A percentile compares a stretch with the other conserved stretches of the same genome.
Evolutionary conservation across 345 rosid species (phyloP).

Genomic region (Syzygium aromaticum): DNA sequence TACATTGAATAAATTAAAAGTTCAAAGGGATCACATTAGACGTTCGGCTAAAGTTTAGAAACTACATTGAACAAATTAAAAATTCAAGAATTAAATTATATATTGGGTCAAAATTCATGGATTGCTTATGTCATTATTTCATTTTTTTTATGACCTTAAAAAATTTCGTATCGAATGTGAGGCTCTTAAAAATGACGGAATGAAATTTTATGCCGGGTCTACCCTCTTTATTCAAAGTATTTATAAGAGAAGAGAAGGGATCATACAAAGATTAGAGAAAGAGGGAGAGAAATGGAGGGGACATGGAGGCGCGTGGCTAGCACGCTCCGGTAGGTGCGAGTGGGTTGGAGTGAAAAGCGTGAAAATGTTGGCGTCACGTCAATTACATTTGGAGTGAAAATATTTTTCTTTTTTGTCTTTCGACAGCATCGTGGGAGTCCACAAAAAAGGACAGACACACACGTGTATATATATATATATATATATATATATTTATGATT

Average conservation of each 20-base stretch:
- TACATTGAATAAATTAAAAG: too few relatives aligned
- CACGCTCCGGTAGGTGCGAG: neutral
- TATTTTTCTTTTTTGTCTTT: neutral
- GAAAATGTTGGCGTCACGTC: neutral
- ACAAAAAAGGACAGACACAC: neutral
- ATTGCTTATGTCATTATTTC: too few relatives aligned
- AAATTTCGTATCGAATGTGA: neutral
- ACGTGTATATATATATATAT: neutral
- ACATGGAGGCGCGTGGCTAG: neutral
- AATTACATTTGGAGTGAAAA: neutral
- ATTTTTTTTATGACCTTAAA: too few relatives aligned
- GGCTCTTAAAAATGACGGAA: fast-evolving
- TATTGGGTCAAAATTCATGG: fast-evolving
- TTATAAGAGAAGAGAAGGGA: neutral
- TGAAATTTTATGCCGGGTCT: neutral
- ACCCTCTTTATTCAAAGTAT: neutral
- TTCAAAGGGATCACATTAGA: too few relatives aligned
- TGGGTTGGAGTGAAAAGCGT: neutral
- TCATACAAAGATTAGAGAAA: neutral
- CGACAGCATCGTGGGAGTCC: neutral
- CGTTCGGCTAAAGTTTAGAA: fast-evolving
- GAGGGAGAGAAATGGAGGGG: neutral
- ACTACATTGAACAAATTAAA: neutral
- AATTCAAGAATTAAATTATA: neutral
- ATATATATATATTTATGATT: too few relatives aligned